A percentile compares a stretch with the other conserved stretches of the same genome.
Evolutionary conservation across 768 basidiomycete species (phyloP).

Genomic region (Macrolepiota dolichaula): DNA sequence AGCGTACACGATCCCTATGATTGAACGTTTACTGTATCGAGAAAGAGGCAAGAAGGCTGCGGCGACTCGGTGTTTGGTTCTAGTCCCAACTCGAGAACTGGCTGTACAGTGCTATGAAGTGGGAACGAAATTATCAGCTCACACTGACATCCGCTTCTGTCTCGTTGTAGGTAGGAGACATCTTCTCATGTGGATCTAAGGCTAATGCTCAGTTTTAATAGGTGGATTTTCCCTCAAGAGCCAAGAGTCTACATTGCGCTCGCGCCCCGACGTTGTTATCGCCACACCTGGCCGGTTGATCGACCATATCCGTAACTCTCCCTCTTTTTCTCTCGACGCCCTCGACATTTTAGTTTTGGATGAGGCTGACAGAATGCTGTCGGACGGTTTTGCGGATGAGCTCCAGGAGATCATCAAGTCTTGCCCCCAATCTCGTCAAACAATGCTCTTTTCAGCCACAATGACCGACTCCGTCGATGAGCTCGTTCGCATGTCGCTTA

Average conservation of each 20-base stretch:
- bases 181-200: not conserved
- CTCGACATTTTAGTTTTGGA: slow-evolving; percentile 94
- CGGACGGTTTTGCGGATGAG: slow-evolving; percentile 94
- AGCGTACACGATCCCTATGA: slow-evolving; percentile 91
- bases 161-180: slow-evolving; percentile 77
- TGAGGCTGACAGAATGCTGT: slow-evolving; percentile 97
- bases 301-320: slow-evolving; percentile 95
- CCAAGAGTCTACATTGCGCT: slow-evolving; percentile 82
- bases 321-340: slow-evolving; percentile 86
- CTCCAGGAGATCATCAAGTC: slow-evolving; percentile 89
- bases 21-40: slow-evolving; percentile 89
- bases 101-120: slow-evolving; percentile 96
- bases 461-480: slow-evolving; percentile 98
- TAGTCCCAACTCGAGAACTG: slow-evolving; percentile 93
- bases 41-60: slow-evolving; percentile 86
- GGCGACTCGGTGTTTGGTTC: slow-evolving; percentile 84
- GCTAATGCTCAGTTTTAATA: slow-evolving; percentile 25
- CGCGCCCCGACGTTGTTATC: slow-evolving; percentile 90
- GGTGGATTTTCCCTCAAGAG: slow-evolving; percentile 92
- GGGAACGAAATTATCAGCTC: slow-evolving; percentile 75
- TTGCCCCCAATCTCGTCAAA: slow-evolving; percentile 86
- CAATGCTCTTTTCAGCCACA: slow-evolving; percentile 98
- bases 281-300: slow-evolving; percentile 98
- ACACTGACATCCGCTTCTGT: slow-evolving; percentile 88
- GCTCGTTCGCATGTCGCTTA: slow-evolving; percentile 87